Base-by-base conservation (phyloP, 2,329 filamentous ascomycete species). In the Ceratocystis eucalypticola region DNA sequence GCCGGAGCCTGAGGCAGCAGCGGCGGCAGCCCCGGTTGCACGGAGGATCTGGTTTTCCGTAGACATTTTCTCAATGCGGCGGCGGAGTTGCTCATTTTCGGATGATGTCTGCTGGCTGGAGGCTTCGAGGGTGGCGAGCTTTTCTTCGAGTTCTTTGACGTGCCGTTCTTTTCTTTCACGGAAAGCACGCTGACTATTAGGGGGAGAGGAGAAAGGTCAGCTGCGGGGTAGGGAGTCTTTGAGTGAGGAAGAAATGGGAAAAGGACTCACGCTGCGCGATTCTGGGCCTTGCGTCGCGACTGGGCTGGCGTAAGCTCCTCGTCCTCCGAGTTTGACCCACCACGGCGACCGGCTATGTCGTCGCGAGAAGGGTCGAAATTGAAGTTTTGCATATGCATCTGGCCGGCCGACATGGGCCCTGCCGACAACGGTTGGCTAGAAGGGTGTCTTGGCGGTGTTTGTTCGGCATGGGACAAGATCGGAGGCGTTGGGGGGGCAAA, bases 101-200 rank as follows among this genome's bases (percentile, higher is more conserved):
- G 86, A 84, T 50, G 86, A 83, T 0, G 94, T 82, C 44, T 84
- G 82, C 66, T 86, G 83, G 64, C 89, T 88, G 62, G 86, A 85
- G 68, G 86, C 84, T 73, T 96, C 88, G 41, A 96, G 84, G 62
- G 80, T 81, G 62, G 84, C 87, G 33, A 97, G 85, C 74, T 96
- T 94, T 67, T 85, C 84, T 76, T 81, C 92, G 28, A 97, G 86
- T 69, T 97, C 91, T 74, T 92, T 92, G 69, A 97, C 91, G 73
- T 96, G 92, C 67, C 87, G 88, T 75, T 97, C 93, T 76, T 97
- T 97, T 71, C 93, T 88, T 76, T 97, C 93, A 68, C 93, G 90
- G 75, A 97, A 97, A 41, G 94, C 93, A 71, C 93, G 88, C 81
- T 97, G 94, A 61, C 93, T 96, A 69, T 33, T 45, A 20, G n/a